Evolutionary conservation across 768 basidiomycete genomes (phyloP), one percentile per base, ranked within the genome.

Genomic region (Mrakia hoshinonis): DNA sequence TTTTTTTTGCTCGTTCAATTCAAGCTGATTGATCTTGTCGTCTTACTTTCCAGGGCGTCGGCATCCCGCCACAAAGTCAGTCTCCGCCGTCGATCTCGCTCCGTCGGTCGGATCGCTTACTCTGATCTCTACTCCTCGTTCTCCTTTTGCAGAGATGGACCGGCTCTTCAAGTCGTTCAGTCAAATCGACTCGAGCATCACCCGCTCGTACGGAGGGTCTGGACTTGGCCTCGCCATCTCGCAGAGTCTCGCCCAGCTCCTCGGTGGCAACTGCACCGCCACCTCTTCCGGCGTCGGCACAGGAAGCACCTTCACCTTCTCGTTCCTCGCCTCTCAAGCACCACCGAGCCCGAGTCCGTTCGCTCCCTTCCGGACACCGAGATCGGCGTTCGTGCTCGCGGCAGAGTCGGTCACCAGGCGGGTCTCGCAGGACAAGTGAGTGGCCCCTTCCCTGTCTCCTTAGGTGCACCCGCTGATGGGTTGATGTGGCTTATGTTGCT

Each of bases 191-290:
- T 13, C 20, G 22, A 29, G 24, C 15, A 60, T 47, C 38, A 58
- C 54, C 1, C 38, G 67, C 13, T 31, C 38, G 4, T 39, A 68
- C 29, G 67, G 67, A 5, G 67, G 67, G 1, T 43, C 47, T 29
- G 64, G 64, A 7, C 67, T 68, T 46, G 67, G 67, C 12, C 54
- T 68, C 20, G 67, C 58, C 12, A 68, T 68, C 24, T 60, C 54
- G 3, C 67, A 58, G 39, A 43, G 39, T 29, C 67, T 68, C 29
- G 67, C 67, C 12, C 36, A 26, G 18, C 39, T 68, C 12, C 54
- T 68, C 18, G 67, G 67, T n/a, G 67, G 67, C 11, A 34, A 36
- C 1, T 36, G 49, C 47, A 58, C 49, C 13, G 67, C 55, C 24
- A 38, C 38, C 15, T 68, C 67, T 4, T 18, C 62, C 18, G 51